Evolutionary conservation across 148 eudicot species (phyloP), one percentile per base, ranked within the genome.

Genomic region (Chenopodium berlandieri): DNA sequence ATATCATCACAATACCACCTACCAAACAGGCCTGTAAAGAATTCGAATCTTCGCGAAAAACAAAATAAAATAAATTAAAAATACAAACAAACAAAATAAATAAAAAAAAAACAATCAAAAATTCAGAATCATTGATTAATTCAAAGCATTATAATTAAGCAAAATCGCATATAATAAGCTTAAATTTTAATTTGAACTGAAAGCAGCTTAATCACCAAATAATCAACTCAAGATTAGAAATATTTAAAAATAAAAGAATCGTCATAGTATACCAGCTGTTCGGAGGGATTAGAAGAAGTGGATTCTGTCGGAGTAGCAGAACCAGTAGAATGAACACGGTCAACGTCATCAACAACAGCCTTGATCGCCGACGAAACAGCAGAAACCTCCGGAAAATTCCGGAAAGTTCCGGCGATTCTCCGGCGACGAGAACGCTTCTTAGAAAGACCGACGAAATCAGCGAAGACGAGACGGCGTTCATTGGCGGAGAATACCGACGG

Each of bases 291-390:
- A 0, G 85, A 80, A 30, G 88, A 84, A 3, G 68, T 71, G 37
- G 84, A 83, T 66, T 79, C 75, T 46, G 22, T 31, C 25, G 86
- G 31, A 71, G 58, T 44, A 44, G 65, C 82, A 54, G 77, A 66
- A 72, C 52, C 75, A 76, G 46, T 60, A 14, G 12, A 71, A 56
- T 78, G 63, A 68, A 69, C 83, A 16, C 89, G 90, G 67, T 93
- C 85, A 25, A 89, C 52, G 47, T 93, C 93, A 84, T 93, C 93
- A 84, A 92, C 84, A 67, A 89, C 91, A 17, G 97, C 87, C 71
- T 84, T 87, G 47, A 89, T 83, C n/a, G 80, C 30, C 77, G 81
- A 78, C 71, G 80, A 84, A 82, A 50, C 68, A 25, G 62, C 83
- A 31, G 73, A 67, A 17, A 27, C 56, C 7, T 66, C 67, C 5